A percentile compares a stretch with the other conserved stretches of the same genome.
Conservation (phyloP, 495 filamentous ascomycete species). For the Lepraria neglecta region DNA sequence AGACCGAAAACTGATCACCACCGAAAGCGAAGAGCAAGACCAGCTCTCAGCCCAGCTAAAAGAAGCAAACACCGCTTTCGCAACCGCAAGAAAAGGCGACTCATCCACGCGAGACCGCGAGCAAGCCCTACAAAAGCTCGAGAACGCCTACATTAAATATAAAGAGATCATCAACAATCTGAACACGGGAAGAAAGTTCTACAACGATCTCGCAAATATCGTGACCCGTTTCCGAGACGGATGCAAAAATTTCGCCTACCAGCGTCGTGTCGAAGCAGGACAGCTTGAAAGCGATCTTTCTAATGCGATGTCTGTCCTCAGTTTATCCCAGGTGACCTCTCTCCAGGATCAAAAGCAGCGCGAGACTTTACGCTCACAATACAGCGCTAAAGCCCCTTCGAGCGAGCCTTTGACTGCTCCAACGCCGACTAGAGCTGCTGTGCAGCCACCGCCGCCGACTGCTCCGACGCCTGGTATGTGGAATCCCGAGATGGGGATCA, state of each 20-base stretch:
- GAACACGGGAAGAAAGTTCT: conserved; percentile 87
- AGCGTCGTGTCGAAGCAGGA: conserved; percentile 72
- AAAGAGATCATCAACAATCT: conserved; percentile 88
- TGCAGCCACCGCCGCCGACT: conserved; percentile 48
- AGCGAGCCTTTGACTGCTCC: conserved; percentile 45
- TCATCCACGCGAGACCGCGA: conserved; percentile 72
- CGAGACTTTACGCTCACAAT: conserved; percentile 30
- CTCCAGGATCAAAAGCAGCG: conserved; percentile 32
- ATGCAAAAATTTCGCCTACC: conserved; percentile 68
- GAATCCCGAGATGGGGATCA: conserved; percentile 74
- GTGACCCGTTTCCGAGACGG: conserved; percentile 73
- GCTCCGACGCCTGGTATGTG: conserved; percentile 57
- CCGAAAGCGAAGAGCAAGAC: conserved; percentile 72
- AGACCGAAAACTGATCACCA: conserved; percentile 60
- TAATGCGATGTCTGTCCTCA: conserved; percentile 58
- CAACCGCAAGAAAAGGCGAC: conserved; percentile 61
- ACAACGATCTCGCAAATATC: conserved; percentile 88
- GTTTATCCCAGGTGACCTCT: conserved; percentile 45
- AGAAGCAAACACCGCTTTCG: conserved; percentile 73
- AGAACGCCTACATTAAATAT: conserved; percentile 90
- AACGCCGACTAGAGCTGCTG: conserved; percentile 43
- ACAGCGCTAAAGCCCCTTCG: conserved; percentile 31
- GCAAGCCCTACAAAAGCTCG: conserved; percentile 76
- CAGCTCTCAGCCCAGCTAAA: conserved; percentile 58
- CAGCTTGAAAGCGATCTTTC: conserved; percentile 65